phyloP scores from a whole-genome alignment of 768 basidiomycete genomes.

The Lactarius indigo region DNA sequence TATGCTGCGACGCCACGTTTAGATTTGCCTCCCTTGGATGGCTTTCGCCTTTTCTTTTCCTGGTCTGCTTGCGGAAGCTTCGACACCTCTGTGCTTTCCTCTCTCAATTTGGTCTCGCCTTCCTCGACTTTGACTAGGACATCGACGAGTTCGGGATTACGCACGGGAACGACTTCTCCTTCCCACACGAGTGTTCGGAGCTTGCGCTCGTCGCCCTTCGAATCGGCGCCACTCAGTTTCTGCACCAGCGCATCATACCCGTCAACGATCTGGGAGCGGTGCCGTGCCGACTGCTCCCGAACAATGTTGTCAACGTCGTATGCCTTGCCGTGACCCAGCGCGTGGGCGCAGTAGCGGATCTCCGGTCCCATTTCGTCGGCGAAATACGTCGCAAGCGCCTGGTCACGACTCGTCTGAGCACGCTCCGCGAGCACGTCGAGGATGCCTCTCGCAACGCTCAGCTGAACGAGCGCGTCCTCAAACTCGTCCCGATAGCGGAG shows the following conservation, averaged over 20 bases:
- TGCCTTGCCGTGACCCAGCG: slow-evolving; percentile 70
- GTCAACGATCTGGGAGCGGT: slow-evolving; percentile 59
- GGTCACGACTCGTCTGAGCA: slow-evolving; percentile 74
- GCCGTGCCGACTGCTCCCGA: slow-evolving; percentile 53
- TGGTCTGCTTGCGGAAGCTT: slow-evolving; percentile 31
- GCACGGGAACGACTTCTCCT: slow-evolving; percentile 74
- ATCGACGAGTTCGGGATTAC: slow-evolving; percentile 89
- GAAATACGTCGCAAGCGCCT: slow-evolving; percentile 81
- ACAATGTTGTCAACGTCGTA: slow-evolving; percentile 82
- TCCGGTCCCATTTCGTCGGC: slow-evolving; percentile 87
- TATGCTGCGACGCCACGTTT: slow-evolving; percentile 83
- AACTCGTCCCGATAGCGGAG: slow-evolving; percentile 73
- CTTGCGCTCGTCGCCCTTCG: slow-evolving; percentile 43
- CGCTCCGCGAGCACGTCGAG: slow-evolving; percentile 61
- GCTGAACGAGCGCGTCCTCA: slow-evolving; percentile 68
- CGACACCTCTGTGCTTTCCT: slow-evolving; percentile 31
- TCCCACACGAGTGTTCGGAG: slow-evolving; percentile 72
- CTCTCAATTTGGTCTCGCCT: slow-evolving; percentile 58
- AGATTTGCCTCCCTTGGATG: slow-evolving; percentile 41
- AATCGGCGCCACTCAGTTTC: slow-evolving; percentile 41
- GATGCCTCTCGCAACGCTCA: slow-evolving; percentile 73
- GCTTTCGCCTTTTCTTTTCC: slow-evolving; percentile 37
- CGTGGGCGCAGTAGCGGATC: slow-evolving; percentile 90
- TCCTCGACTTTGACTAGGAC: slow-evolving; percentile 80
- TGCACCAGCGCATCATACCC: slow-evolving; percentile 54